A percentile compares a stretch with the other conserved stretches of the same genome.
Conservation (phyloP, 176 grass and related monocot genomes). For the Oryza coarctata region DNA sequence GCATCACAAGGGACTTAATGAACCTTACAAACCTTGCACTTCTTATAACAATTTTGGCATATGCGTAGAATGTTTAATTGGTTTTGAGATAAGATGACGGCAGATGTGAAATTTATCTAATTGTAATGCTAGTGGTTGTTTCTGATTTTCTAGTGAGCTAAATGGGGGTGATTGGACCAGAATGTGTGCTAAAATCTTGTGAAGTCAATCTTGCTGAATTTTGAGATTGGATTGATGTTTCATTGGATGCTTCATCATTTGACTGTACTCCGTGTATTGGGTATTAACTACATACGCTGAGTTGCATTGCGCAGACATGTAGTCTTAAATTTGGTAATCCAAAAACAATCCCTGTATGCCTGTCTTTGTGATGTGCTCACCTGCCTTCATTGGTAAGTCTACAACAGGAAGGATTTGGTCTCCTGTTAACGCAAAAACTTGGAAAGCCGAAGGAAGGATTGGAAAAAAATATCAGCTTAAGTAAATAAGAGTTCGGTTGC, state of each 20-base stretch:
- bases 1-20: background rate
- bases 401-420: background rate
- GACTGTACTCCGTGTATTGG: background rate
- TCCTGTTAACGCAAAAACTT: no score
- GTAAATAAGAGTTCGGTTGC: no score
- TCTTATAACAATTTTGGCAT: background rate
- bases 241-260: background rate
- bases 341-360: background rate
- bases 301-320: background rate
- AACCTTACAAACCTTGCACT: background rate
- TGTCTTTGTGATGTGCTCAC: background rate
- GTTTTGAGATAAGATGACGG: background rate
- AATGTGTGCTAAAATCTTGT: background rate
- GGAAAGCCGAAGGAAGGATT: no score
- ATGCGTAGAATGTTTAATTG: conserved; percentile 4
- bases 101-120: background rate
- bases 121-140: background rate
- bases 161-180: background rate
- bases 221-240: background rate
- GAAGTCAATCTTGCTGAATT: background rate
- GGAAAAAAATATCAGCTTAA: no score
- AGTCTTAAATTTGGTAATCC: background rate
- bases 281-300: background rate
- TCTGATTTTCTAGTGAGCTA: background rate
- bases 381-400: conserved; percentile 4